A percentile compares a stretch with the other conserved stretches of the same genome.
phyloP scores from a whole-genome alignment of 805 yeast genomes.

The Yarrowia sp. region DNA sequence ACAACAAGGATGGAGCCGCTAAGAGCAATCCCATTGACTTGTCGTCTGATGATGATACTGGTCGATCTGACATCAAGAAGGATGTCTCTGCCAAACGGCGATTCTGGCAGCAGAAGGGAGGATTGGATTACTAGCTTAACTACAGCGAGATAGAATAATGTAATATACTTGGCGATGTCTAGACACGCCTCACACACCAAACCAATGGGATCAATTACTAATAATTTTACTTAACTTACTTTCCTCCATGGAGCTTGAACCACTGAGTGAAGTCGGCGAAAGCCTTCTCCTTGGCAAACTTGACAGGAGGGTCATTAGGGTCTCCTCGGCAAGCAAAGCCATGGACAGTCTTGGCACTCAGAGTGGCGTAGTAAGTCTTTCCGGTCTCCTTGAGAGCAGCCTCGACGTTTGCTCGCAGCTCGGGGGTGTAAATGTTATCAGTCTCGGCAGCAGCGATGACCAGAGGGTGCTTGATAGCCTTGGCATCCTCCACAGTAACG shows the following conservation, averaged over 20 bases:
- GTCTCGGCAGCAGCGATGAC: slow-evolving; percentile 76
- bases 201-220: not conserved
- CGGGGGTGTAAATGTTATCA: slow-evolving; percentile 68
- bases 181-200: not conserved
- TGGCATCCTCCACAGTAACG: slow-evolving; percentile 69
- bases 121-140: slow-evolving; percentile 11
- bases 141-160: slow-evolving; percentile 16
- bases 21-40: slow-evolving; percentile 14
- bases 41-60: slow-evolving; percentile 20
- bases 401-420: slow-evolving; percentile 68
- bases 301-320: slow-evolving; percentile 57
- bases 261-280: slow-evolving; percentile 48
- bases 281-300: slow-evolving; percentile 72
- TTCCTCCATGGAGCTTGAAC: slow-evolving; percentile 41
- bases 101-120: slow-evolving; percentile 35
- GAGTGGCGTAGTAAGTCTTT: slow-evolving; percentile 64
- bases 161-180: not conserved
- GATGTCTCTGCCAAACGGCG: slow-evolving; percentile 19
- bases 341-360: slow-evolving; percentile 70
- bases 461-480: slow-evolving; percentile 65
- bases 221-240: not conserved
- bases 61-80: slow-evolving; percentile 20
- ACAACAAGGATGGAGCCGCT: not conserved
- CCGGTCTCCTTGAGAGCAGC: slow-evolving; percentile 60
- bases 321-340: slow-evolving; percentile 88